Conservation (phyloP, 75 land plant genomes). For the Selaginella moellendorffii region DNA sequence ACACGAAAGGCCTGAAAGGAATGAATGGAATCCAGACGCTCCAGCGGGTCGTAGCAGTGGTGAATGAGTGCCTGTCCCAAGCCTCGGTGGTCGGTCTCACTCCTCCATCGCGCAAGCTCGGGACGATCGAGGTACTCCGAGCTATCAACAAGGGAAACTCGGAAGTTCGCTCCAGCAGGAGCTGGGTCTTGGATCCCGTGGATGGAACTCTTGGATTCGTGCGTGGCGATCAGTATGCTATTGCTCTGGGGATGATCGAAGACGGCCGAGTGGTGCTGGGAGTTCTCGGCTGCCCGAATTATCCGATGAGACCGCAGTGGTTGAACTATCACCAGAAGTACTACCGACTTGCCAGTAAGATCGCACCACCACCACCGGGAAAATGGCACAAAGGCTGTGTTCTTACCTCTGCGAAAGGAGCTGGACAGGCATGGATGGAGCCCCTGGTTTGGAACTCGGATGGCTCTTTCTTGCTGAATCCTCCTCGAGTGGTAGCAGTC, state of each 20-base stretch:
- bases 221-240: conserved; percentile 93
- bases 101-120: conserved; percentile 44
- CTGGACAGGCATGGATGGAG: conserved; percentile 78
- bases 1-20: conserved; percentile 40
- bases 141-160: conserved; percentile 72
- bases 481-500: conserved; percentile 28
- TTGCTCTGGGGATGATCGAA: conserved; percentile 74
- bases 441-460: conserved; percentile 32
- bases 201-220: conserved; percentile 98
- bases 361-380: conserved; percentile 31
- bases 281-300: conserved; percentile 89
- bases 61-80: conserved; percentile 57
- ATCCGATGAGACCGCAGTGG: conserved; percentile 73
- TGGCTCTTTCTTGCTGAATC: conserved; percentile 2
- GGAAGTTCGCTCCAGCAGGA: conserved; percentile 28
- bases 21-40: conserved; percentile 32
- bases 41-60: conserved; percentile 52
- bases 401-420: conserved; percentile 55
- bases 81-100: conserved; percentile 45
- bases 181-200: conserved; percentile 90
- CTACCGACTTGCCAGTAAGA: conserved; percentile 35
- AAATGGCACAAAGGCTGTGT: conserved; percentile 77
- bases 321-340: conserved; percentile 53
- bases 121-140: conserved; percentile 50
- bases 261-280: conserved; percentile 86